Conservation (phyloP, 2,329 filamentous ascomycete species). For the Parastagonospora nodorum region DNA sequence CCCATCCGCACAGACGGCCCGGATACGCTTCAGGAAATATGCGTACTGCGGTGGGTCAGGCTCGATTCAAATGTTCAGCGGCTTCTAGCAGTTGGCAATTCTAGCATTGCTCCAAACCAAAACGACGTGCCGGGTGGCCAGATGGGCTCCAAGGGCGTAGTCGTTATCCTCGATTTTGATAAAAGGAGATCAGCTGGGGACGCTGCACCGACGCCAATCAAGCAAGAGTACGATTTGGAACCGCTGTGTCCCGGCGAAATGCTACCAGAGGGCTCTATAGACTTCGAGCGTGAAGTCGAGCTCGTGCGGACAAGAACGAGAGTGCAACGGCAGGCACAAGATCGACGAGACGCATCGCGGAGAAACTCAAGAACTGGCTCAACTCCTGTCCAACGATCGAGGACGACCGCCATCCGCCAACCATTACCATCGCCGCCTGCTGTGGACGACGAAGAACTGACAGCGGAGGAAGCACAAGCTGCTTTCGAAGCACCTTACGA, state of each 20-base stretch:
- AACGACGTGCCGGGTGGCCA: constrained; percentile 32
- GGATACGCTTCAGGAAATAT: constrained; percentile 43
- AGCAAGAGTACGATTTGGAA: constrained; percentile 45
- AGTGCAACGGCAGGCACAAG: constrained; percentile 43
- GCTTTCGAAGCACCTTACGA: constrained; percentile 48
- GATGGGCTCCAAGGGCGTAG: constrained; percentile 42
- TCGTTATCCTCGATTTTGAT: constrained; percentile 48
- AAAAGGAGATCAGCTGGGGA: constrained; percentile 28
- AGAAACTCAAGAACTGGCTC: constrained; percentile 33
- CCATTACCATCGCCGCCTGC: constrained; percentile 21
- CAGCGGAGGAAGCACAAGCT: constrained; percentile 42
- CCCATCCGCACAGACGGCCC: constrained; percentile 39
- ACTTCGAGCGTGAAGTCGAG: constrained; percentile 49
- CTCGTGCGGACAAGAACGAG: constrained; percentile 46
- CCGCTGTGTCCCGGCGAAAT: constrained; percentile 44
- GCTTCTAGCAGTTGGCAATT: constrained; percentile 46
- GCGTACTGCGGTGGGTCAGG: constrained; percentile 44
- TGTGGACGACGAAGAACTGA: constrained; percentile 40
- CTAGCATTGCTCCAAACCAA: constrained; percentile 28
- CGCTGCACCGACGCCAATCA: constrained; percentile 30
- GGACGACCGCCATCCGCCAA: constrained; percentile 31
- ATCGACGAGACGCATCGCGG: constrained; percentile 25
- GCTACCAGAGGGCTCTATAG: constrained; percentile 46
- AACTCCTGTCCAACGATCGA: constrained; percentile 34
- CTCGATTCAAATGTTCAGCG: constrained; percentile 37